phyloP scores from a whole-genome alignment of 768 basidiomycete genomes.

The Podaxis sp. region DNA sequence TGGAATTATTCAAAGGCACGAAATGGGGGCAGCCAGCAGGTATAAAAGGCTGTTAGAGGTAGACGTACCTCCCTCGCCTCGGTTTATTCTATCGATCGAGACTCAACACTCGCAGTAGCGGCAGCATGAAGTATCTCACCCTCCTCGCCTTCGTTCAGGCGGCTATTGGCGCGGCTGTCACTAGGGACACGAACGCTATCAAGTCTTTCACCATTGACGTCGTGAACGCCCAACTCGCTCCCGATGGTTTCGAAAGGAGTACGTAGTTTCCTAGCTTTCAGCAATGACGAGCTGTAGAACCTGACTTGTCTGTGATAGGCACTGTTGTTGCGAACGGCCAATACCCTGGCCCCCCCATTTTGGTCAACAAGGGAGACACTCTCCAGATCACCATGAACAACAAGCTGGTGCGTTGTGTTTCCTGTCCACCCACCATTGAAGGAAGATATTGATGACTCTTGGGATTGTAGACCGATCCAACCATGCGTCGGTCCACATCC shows the following conservation, averaged over 20 bases:
- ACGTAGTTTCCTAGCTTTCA: neutral
- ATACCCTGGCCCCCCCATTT: slow-evolving; percentile 28
- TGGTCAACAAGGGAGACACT: slow-evolving; percentile 21
- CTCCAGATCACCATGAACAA: neutral
- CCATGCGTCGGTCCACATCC: slow-evolving; percentile 35
- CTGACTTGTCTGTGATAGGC: slow-evolving; percentile 10
- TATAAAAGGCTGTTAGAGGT: neutral
- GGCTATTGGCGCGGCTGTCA: slow-evolving; percentile 20
- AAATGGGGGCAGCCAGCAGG: neutral
- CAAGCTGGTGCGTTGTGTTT: slow-evolving; percentile 20
- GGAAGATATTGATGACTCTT: neutral
- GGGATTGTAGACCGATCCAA: slow-evolving; percentile 34
- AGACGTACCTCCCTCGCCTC: neutral
- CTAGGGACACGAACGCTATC: neutral
- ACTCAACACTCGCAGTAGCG: neutral
- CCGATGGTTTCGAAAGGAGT: slow-evolving; percentile 34
- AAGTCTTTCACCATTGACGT: slow-evolving; percentile 27
- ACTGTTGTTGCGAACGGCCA: slow-evolving; percentile 22
- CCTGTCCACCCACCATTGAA: slow-evolving; percentile 14
- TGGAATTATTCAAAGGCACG: neutral
- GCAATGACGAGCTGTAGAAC: neutral
- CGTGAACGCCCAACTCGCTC: slow-evolving; percentile 33
- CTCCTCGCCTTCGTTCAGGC: slow-evolving; percentile 14
- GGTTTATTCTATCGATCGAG: slow-evolving; percentile 5
- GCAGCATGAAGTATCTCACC: slow-evolving; percentile 7